Conservation (phyloP, 495 filamentous ascomycete species). For the Talaromyces proteolyticus region DNA sequence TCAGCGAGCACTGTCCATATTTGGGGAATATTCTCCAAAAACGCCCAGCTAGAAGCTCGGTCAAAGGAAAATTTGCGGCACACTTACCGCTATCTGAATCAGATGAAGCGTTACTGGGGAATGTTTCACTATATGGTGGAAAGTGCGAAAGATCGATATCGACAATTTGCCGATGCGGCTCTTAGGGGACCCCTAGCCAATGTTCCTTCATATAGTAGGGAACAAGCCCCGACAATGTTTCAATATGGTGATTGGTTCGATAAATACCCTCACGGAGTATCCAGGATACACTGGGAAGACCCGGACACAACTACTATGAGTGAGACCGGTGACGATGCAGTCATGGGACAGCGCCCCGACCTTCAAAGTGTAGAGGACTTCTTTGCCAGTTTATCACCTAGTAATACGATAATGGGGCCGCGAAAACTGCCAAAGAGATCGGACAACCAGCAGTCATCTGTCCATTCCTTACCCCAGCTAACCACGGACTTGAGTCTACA, state of each 20-base stretch:
- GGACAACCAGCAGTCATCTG: conserved; percentile 8
- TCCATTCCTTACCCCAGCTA: conserved; percentile 11
- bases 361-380: conserved; percentile 93
- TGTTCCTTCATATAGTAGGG: conserved; percentile 31
- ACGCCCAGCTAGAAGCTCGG: conserved; percentile 63
- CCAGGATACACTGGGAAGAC: conserved; percentile 75
- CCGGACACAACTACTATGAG: conserved; percentile 61
- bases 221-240: conserved; percentile 64
- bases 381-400: conserved; percentile 75
- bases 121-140: conserved; percentile 97
- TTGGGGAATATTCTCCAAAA: conserved; percentile 83
- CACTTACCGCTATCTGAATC: conserved; percentile 83
- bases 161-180: conserved; percentile 75
- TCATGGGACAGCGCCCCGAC: conserved; percentile 78
- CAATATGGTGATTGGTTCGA: conserved; percentile 99
- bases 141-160: conserved; percentile 85
- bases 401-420: conserved; percentile 40
- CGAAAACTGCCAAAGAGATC: conserved; percentile 29
- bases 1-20: conserved; percentile 89
- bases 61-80: conserved; percentile 83
- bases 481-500: conserved; percentile 10
- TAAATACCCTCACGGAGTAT: conserved; percentile 89
- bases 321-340: conserved; percentile 71
- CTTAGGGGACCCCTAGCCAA: conserved; percentile 38
- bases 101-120: conserved; percentile 97